A percentile compares a stretch with the other conserved stretches of the same genome.
phyloP scores from a whole-genome alignment of 139 green algal species.

The Yamagishiella unicocca region DNA sequence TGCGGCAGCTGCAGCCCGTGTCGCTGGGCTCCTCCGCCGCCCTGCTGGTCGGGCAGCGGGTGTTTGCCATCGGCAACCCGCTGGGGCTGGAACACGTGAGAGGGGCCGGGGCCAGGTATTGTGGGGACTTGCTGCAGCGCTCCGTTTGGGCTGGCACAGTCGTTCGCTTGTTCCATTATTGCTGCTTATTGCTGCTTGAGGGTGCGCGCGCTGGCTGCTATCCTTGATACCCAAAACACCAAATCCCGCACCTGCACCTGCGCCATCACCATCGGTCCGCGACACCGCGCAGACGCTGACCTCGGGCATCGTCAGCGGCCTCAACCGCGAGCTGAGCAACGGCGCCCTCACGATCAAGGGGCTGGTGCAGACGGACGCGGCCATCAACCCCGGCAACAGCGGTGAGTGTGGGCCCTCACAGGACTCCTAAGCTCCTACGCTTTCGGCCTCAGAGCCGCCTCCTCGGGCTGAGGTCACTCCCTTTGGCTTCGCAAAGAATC shows the following conservation, averaged over 20 bases:
- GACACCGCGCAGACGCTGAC: conserved; percentile 25
- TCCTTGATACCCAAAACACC: too few relatives aligned
- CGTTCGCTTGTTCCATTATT: too few relatives aligned
- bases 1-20: conserved; percentile 53
- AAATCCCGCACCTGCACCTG: conserved; percentile 76
- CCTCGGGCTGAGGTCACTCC: too few relatives aligned
- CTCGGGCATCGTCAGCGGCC: conserved; percentile 61
- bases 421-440: too few relatives aligned
- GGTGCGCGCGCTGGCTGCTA: background rate
- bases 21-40: conserved; percentile 53
- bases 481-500: too few relatives aligned
- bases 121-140: background rate
- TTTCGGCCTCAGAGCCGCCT: too few relatives aligned
- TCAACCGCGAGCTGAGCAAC: conserved; percentile 59
- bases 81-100: conserved; percentile 42
- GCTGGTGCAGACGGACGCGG: conserved; percentile 60
- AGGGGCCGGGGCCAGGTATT: background rate
- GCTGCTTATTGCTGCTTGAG: too few relatives aligned
- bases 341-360: conserved; percentile 51
- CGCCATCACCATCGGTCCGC: too few relatives aligned
- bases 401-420: background rate
- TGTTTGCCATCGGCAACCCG: conserved; percentile 62
- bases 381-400: conserved; percentile 77
- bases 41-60: conserved; percentile 82
- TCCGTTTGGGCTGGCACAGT: too few relatives aligned